Evolutionary conservation across 1,284 basidiomycete species (phyloP).

Genomic region (Ganoderma lucidum): DNA sequence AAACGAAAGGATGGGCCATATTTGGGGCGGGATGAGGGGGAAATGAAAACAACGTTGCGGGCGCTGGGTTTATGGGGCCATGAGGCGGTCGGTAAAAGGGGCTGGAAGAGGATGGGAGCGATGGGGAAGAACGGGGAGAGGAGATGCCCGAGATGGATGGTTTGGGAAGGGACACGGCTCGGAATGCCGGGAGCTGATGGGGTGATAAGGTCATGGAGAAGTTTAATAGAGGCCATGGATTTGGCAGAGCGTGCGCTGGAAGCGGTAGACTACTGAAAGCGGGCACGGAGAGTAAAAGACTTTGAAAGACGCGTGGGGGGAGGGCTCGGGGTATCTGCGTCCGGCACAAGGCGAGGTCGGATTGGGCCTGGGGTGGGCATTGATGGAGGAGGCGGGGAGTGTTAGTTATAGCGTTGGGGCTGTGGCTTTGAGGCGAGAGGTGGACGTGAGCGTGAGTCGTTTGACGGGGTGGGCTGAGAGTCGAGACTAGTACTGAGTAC

Average conservation of each 20-base stretch:
- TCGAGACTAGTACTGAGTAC: too few species aligned
- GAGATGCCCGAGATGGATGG: constrained; percentile 30
- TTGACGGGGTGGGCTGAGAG: too few species aligned
- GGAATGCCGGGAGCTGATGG: constrained; percentile 32
- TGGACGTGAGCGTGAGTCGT: neutral
- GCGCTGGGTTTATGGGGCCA: constrained; percentile 36
- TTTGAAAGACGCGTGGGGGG: constrained; percentile 10
- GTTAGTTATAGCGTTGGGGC: neutral
- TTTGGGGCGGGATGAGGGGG: constrained; percentile 35
- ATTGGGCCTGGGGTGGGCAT: neutral
- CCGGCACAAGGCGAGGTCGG: constrained; percentile 11
- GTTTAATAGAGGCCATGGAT: constrained; percentile 20
- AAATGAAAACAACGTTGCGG: constrained; percentile 43
- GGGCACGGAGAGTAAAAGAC: constrained; percentile 5
- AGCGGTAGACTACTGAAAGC: neutral
- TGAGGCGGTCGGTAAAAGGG: constrained; percentile 35
- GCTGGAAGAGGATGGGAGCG: constrained; percentile 29
- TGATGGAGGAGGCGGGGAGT: neutral
- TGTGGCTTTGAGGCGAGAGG: neutral
- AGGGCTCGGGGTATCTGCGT: constrained; percentile 13
- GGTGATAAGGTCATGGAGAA: constrained; percentile 27
- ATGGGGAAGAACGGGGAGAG: constrained; percentile 23
- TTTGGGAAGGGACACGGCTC: constrained; percentile 15
- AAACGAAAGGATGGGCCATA: constrained; percentile 20
- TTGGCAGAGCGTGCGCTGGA: constrained; percentile 16